Percentiles rank a stretch among this genome's conserved stretches.
Evolutionary conservation across 1,139 yeast species (phyloP).

Genomic region (Eremothecium gossypii): DNA sequence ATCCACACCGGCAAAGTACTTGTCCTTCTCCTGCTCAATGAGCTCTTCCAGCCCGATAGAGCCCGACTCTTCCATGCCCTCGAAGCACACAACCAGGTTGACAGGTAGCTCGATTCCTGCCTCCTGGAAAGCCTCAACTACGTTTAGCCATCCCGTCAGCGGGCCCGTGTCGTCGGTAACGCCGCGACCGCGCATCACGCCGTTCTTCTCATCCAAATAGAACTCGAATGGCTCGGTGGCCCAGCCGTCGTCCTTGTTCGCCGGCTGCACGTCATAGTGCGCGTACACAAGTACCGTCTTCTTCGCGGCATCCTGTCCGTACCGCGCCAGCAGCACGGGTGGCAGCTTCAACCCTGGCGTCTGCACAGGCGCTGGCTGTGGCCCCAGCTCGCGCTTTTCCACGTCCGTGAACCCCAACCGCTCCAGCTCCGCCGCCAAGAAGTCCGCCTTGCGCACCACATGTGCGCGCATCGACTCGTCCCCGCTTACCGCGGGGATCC

Average conservation of each 20-base stretch:
- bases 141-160: constrained; percentile 92
- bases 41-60: constrained; percentile 82
- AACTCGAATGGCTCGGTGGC: constrained; percentile 78
- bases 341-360: constrained; percentile 67
- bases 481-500: constrained; percentile 89
- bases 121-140: constrained; percentile 79
- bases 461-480: constrained; percentile 81
- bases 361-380: constrained; percentile 77
- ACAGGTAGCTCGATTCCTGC: constrained; percentile 87
- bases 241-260: constrained; percentile 91
- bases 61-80: constrained; percentile 99
- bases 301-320: constrained; percentile 69
- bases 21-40: constrained; percentile 66
- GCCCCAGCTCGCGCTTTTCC: constrained; percentile 72
- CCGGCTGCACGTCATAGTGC: constrained; percentile 98
- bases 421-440: constrained; percentile 59
- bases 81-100: constrained; percentile 84
- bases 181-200: constrained; percentile 80
- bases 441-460: constrained; percentile 79
- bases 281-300: constrained; percentile 90
- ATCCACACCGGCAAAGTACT: constrained; percentile 78
- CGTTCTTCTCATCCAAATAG: constrained; percentile 41
- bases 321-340: constrained; percentile 83
- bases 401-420: constrained; percentile 73
- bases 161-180: constrained; percentile 98